Evolutionary conservation across 2,329 filamentous ascomycete species (phyloP), one percentile per base, ranked within the genome.

Genomic region (Orbilia ellipsospora): DNA sequence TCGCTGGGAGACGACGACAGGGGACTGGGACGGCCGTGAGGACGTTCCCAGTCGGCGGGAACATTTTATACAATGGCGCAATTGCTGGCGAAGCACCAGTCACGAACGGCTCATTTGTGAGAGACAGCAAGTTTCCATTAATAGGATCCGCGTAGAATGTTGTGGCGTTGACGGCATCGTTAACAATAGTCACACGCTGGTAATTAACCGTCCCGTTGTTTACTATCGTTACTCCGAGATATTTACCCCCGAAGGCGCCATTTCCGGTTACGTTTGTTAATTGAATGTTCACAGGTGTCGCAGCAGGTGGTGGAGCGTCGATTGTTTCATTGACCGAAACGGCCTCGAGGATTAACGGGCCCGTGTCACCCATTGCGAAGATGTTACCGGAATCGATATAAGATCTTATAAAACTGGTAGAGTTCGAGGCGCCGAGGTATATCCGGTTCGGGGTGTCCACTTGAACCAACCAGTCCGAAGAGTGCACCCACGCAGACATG

Each of bases 321-420:
- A 8, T 2, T 26, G 57, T 5, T 15, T 42, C 20, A 6, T 13
- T 15, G 13, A 4, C 6, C 8, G 57, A 40, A 26, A 61, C 42
- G 2, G 42, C 57, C n/a, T 50, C 50, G 12, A 61, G 15, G 31
- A 61, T 61, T 7, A 61, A 45, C 23, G 57, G 57, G 7, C 57
- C 57, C 2, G 57, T 50, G 15, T 48, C 44, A 8, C 44, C 57
- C 2, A n/a, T 13, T 7, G 57, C 42, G 5, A 50, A 48, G 7
- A 61, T 61, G 2, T 50, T 4, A 1, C 42, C 23, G 20, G 57
- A 45, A 50, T 48, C 57, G 28, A 6, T 31, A n/a, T 61, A 61
- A 13, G 23, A 7, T 23, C n/a, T 48, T n/a, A 61, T n/a, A 4
- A 23, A 13, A 16, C 20, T 4, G 23, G 42, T 61, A 18, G 57